Base-by-base conservation (phyloP, 495 filamentous ascomycete species). In the Friedmanniomyces simplex region DNA sequence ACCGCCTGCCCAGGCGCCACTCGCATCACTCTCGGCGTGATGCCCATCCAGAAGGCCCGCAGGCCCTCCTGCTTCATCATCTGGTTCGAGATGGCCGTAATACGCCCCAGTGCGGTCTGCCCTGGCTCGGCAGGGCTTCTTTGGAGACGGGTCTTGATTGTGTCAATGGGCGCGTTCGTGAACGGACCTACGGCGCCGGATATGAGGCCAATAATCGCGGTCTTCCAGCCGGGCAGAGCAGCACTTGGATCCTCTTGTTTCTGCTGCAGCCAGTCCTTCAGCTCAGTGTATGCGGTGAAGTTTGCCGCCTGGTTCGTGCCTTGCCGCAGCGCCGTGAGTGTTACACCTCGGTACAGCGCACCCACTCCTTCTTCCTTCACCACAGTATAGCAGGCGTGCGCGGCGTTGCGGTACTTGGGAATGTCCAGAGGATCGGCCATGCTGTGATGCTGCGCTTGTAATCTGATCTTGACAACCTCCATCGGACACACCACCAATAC, bases 21-120 rank as follows among this genome's bases (percentile, higher is more conserved):
- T 63, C 93, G 80, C 91, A 97, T 97, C 60, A 98, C 86, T 58
- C 93, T 80, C 10, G 93, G 93, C 52, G 93, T 99, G 72, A 99
- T 97, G 60, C 93, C 93, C 80, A 96, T 96, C 77, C 96, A 99
- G 76, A 99, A 99, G 12, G 91, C 91, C 48, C 86, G 82, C 57
- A 87, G 75, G 12, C 93, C 93, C 71, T 99, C 93, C 71, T 91
- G 85, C 86, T 85, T 91, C 75, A 94, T 95, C 93, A 99, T 97
- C 61, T 95, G 88, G 55, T 77, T 80, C 41, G 86, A 81, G 63
- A 99, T 97, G 25, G 71, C 67, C 54, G 78, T 75, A 54, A 99
- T 95, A 51, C 93, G 77, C 57, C 77, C 76, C 47, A 91, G 65
- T 25, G 91, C 90, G 0, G 81, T 84, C 63, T 91, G 84, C 14